Base-by-base conservation (phyloP, 108 stramenopile species). In the Cyclotella choctawhatcheeana region DNA sequence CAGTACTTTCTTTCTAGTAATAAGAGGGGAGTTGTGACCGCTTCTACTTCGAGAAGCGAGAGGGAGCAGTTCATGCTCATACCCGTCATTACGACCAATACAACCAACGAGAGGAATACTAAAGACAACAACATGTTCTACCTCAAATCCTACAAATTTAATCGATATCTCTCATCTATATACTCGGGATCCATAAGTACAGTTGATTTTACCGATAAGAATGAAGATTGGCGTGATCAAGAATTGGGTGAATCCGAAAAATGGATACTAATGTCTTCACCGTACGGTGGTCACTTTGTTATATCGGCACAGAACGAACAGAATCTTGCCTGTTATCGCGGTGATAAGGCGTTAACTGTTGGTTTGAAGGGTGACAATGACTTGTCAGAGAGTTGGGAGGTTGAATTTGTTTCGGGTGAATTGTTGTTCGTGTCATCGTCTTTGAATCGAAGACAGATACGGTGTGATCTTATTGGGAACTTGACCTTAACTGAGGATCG, bases 401-500 rank as follows among this genome's bases (percentile, higher is more conserved):
- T 79, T 27, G 71, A 67, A 34, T 52, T 66, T 24, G 72, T 73
- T 25, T 51, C 71, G 29, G 72, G 71, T 26, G 78, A 79, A 47
- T 51, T 72, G 27, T 73, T 71, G 34, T 73, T 58, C 54, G n/a
- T 76, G 37, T 76, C 75, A n/a, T n/a, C n/a, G n/a, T n/a, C n/a
- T 25, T 62, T 10, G 26, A 30, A 34, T 13, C 26, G 16, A 40
- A 43, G 37, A 27, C 73, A 71, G 34, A 30, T 85, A 27, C 67
- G 84, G 32, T 85, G 84, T 60, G 78, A 85, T 32, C 32, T 79
- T n/a, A 20, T 75, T 32, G 84, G 84, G 1, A 53, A 62, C 22
- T 26, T 82, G 26, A 66, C 77, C 13, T 26, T 82, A 29, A 82
- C 55, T 21, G 25, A 37, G 12, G 48, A 33, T 8, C 37, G 33